Percentiles rank a stretch among this genome's conserved stretches.
Conservation (phyloP, 306 rosid genomes). For the Gleditsia sinensis region DNA sequence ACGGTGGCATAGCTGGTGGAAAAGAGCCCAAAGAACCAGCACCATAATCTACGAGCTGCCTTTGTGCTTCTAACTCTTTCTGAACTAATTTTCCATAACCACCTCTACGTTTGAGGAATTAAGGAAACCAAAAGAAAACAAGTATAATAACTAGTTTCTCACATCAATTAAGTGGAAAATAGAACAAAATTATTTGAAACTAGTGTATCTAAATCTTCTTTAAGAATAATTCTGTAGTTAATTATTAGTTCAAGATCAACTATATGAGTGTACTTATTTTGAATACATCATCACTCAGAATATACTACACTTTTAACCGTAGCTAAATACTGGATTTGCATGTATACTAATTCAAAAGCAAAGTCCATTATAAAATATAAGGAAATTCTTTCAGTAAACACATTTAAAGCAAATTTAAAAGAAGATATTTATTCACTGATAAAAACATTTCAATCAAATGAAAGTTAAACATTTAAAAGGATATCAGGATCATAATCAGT, state of each 20-base stretch:
- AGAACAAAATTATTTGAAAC: not conserved
- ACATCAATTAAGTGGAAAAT: not conserved
- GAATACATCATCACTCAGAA: not conserved
- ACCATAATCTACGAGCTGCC: constrained; percentile 97
- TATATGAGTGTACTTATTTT: not conserved
- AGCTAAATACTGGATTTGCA: not conserved
- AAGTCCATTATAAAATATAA: not conserved
- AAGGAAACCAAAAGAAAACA: constrained; percentile 52
- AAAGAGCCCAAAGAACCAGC: constrained; percentile 88
- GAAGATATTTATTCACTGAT: not conserved
- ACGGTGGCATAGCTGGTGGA: constrained; percentile 68
- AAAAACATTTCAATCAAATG: not conserved
- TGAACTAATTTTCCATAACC: constrained; percentile 95
- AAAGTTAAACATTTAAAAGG: constrained; percentile 47
- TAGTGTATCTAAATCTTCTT: not conserved
- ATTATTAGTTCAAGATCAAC: constrained; percentile 1
- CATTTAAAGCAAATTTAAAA: not conserved
- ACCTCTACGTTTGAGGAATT: constrained; percentile 79
- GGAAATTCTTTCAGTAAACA: not conserved
- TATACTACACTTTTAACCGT: not conserved
- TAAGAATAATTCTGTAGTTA: not conserved
- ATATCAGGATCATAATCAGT: constrained; percentile 99
- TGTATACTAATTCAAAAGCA: not conserved
- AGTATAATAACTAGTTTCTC: not conserved
- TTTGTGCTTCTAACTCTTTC: constrained; percentile 89